Evolutionary conservation across 768 basidiomycete genomes (phyloP).

Genomic region (Bullera alba): DNA sequence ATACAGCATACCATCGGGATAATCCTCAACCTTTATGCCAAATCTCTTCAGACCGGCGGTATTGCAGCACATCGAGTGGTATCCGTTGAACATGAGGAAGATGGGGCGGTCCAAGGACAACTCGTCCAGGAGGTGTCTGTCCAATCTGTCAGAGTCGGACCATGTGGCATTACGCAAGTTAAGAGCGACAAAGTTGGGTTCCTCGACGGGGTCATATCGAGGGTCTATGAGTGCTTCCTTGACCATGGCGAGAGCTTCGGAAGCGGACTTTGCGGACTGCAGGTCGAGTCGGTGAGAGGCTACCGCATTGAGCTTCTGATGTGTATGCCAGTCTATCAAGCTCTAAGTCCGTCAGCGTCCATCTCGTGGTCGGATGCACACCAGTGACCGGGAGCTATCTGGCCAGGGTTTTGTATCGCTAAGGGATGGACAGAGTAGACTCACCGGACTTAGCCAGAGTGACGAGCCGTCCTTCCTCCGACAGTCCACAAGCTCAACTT

Average conservation of each 20-base stretch:
- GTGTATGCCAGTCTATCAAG: slow-evolving; percentile 9
- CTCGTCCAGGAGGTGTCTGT: slow-evolving; percentile 5
- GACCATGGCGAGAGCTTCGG: slow-evolving; percentile 3
- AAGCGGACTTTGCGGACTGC: not conserved
- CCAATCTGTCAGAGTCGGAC: slow-evolving; percentile 16
- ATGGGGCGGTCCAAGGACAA: slow-evolving; percentile 14
- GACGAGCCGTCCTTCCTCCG: not conserved
- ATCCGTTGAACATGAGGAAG: slow-evolving; percentile 19
- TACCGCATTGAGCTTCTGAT: slow-evolving; percentile 1
- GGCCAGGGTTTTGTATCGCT: not conserved
- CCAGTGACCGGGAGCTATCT: not conserved
- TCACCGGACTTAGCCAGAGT: not conserved
- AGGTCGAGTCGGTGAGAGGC: slow-evolving; percentile 6
- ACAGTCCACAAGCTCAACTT: not conserved
- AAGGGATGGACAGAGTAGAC: not conserved
- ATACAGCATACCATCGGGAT: slow-evolving; percentile 23
- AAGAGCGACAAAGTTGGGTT: slow-evolving; percentile 5
- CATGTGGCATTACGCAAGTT: slow-evolving; percentile 16
- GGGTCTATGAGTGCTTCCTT: slow-evolving; percentile 1
- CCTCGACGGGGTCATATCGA: slow-evolving; percentile 1
- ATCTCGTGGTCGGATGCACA: not conserved
- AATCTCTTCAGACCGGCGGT: slow-evolving; percentile 8
- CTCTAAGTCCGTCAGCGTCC: no score
- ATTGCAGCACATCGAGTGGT: slow-evolving; percentile 28
- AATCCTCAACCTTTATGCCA: slow-evolving; percentile 4